A percentile compares a stretch with the other conserved stretches of the same genome.
Evolutionary conservation across 441 rosid genomes (phyloP).

Genomic region (Pelargonium citronellum): DNA sequence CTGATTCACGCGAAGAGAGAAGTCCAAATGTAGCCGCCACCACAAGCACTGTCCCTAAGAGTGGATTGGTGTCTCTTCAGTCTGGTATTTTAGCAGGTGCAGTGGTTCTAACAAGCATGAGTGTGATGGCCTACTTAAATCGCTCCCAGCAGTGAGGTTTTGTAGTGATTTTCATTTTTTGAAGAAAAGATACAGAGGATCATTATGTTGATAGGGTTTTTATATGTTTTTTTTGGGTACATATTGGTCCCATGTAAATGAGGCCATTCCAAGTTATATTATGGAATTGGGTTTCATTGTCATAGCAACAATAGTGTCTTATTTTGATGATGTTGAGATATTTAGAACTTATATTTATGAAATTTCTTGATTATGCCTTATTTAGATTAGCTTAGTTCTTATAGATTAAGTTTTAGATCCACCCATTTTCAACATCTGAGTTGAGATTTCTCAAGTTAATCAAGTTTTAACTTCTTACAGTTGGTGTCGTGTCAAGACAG

Average conservation of each 20-base stretch:
- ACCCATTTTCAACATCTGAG: too few species aligned
- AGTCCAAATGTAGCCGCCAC: slow-evolving; percentile 16
- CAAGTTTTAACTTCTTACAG: too few species aligned
- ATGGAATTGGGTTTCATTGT: too few species aligned
- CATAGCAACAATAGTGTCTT: too few species aligned
- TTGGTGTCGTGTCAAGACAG: too few species aligned
- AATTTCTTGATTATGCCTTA: too few species aligned
- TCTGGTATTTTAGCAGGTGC: slow-evolving; percentile 51
- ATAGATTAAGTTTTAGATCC: too few species aligned
- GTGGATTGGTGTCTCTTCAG: slow-evolving; percentile 31
- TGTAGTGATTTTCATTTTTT: neutral
- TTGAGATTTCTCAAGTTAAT: too few species aligned
- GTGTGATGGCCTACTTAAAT: slow-evolving; percentile 52
- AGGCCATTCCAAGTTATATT: neutral
- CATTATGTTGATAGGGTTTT: neutral
- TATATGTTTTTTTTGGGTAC: neutral
- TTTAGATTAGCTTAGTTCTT: too few species aligned
- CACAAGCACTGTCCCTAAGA: slow-evolving; percentile 23
- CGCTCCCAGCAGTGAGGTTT: slow-evolving; percentile 42
- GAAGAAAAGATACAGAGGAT: neutral
- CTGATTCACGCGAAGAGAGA: slow-evolving; percentile 34
- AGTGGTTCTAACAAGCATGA: slow-evolving; percentile 54
- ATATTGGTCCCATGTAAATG: neutral
- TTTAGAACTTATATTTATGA: too few species aligned
- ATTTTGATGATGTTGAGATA: too few species aligned